Base-by-base conservation (phyloP, 768 basidiomycete species). In the Chlorophyllum brunneum region DNA sequence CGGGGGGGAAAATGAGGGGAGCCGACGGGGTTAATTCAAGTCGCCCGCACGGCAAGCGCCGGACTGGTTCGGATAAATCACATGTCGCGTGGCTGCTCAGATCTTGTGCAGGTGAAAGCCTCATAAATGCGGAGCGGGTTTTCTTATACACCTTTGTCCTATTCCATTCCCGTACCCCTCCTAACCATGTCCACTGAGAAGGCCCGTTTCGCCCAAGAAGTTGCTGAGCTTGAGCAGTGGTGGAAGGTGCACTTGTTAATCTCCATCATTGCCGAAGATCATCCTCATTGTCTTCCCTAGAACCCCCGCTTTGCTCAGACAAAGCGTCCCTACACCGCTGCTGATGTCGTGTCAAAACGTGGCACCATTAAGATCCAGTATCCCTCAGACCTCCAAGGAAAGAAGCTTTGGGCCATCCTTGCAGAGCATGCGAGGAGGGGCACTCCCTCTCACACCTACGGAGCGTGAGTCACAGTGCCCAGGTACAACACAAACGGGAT, bases 371-470 rank as follows among this genome's bases (percentile, higher is more conserved):
- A 79, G 8, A 86, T 94, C 58, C 73, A 82, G 39, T 98, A 98
- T 68, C 89, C 95, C 11, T 93, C 94, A 43, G 80, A 92, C 63
- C 61, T 83, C 1, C 80, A 82, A 65, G 95, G 79, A 57, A 91
- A 93, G 79, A 98, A 98, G 70, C 80, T 97, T 31, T 95, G 81
- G 76, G 62, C 66, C 5, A 65, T 87, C 54, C 80, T 99, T 57
- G 76, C 80, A 44, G 75, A 88, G 56, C 94, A 97, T 65, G 85
- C 82, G 48, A 81, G 79, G 66, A 77, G 76, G 53, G 81, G 86
- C 30, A 89, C 89, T 3, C 88, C 90, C 0, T 94, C 91, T 18
- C 92, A 95, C 66, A 99, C 97, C 56, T 99, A 98, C 64, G 97
- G 97, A 74, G 95, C 95, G 93, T 98, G 67, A 81, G 95, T 88